Conservation (phyloP, 306 rosid species). For the Lathyrus oleraceus region DNA sequence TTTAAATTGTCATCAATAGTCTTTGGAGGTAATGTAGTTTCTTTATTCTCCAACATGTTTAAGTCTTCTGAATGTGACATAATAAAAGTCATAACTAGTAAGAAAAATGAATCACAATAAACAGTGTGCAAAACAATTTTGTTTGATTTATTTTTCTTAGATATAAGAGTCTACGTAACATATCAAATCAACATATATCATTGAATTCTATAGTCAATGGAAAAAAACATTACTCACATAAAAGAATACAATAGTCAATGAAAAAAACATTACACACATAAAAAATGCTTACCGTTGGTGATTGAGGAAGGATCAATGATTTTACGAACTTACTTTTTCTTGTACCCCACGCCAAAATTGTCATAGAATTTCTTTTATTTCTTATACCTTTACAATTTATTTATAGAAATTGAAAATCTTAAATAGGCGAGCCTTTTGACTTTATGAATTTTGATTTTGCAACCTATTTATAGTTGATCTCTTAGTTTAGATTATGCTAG, state of each 20-base stretch:
- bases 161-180: too few species aligned
- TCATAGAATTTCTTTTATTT: background rate
- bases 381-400: background rate
- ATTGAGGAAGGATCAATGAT: background rate
- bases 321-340: background rate
- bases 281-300: background rate
- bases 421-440: conserved; percentile 4
- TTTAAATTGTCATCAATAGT: background rate
- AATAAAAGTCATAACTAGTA: background rate
- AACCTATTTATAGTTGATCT: background rate
- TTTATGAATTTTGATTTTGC: conserved; percentile 4
- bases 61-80: background rate
- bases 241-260: too few species aligned
- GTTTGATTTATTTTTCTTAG: background rate
- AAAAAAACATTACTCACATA: too few species aligned
- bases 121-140: background rate
- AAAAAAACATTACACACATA: background rate
- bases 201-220: too few species aligned
- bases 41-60: too few species aligned
- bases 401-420: background rate
- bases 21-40: background rate
- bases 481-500: background rate
- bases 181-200: background rate
- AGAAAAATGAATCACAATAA: background rate
- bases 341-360: conserved; percentile 39